Evolutionary conservation across 768 basidiomycete species (phyloP).

Genomic region (Psilocybe sp.): DNA sequence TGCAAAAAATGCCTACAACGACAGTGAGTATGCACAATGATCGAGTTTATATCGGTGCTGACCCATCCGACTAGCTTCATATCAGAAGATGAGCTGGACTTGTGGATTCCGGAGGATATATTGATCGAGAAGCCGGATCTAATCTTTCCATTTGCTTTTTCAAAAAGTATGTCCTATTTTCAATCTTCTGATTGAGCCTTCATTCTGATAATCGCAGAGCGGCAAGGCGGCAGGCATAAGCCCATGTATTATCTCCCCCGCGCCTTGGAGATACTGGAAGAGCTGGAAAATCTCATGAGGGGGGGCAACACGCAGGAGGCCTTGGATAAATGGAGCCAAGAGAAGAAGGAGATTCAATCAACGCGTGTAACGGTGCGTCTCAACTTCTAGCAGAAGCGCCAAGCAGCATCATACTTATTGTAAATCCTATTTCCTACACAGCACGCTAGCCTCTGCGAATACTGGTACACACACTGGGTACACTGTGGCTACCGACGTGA

Average conservation of each 20-base stretch:
- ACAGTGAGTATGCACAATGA: constrained; percentile 20
- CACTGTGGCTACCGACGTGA: constrained; percentile 10
- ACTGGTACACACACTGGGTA: constrained; percentile 28
- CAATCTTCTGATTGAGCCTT: neutral
- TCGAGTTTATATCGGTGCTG: neutral
- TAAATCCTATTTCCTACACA: constrained; percentile 5
- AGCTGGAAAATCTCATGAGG: constrained; percentile 21
- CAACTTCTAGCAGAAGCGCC: neutral
- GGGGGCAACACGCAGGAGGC: constrained; percentile 4
- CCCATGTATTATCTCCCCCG: constrained; percentile 24
- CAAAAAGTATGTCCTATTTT: constrained; percentile 16
- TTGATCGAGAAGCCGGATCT: constrained; percentile 22
- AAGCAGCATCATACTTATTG: neutral
- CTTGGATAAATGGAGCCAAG: constrained; percentile 23
- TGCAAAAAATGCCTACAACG: constrained; percentile 32
- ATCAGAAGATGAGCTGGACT: constrained; percentile 23
- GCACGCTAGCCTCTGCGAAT: constrained; percentile 35
- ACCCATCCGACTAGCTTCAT: constrained; percentile 23
- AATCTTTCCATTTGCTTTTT: constrained; percentile 27
- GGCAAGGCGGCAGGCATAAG: constrained; percentile 13
- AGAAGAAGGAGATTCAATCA: constrained; percentile 24
- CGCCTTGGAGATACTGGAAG: constrained; percentile 21
- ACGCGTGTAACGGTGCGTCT: constrained; percentile 23
- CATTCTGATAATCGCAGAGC: constrained; percentile 1
- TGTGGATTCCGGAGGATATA: constrained; percentile 21